phyloP scores from a whole-genome alignment of 192 early-diverging fungal species.

The Linnemannia elongata region DNA sequence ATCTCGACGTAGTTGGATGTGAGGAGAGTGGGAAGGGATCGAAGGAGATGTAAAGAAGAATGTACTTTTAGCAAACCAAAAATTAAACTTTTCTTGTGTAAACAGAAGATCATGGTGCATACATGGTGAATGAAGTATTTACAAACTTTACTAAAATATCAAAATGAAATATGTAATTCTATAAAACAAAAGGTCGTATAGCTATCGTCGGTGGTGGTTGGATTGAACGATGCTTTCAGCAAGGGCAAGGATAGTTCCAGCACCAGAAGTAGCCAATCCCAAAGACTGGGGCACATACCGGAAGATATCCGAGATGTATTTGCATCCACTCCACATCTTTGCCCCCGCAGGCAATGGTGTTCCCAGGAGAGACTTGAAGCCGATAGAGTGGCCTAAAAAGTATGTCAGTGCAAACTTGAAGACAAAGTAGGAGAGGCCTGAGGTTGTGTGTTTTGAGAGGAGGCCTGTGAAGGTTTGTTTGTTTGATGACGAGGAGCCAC shows the following conservation, averaged over 20 bases:
- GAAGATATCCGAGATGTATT: constrained; percentile 21
- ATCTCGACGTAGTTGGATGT: constrained; percentile 28
- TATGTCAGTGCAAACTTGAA: constrained; percentile 45
- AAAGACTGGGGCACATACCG: constrained; percentile 17
- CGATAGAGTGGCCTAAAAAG: constrained; percentile 9
- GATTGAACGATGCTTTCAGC: constrained; percentile 25
- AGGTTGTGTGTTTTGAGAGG: constrained; percentile 14
- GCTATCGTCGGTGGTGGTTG: neutral
- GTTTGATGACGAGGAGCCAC: neutral
- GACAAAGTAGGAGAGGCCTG: constrained; percentile 27
- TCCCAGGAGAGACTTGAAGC: neutral
- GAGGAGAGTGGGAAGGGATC: neutral
- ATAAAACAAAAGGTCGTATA: no score
- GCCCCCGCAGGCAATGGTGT: neutral
- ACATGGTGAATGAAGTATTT: neutral
- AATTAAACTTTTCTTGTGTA: no score
- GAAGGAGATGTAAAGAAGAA: no score
- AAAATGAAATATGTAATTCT: neutral
- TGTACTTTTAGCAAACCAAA: neutral
- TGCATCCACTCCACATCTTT: constrained; percentile 5
- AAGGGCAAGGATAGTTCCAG: constrained; percentile 18
- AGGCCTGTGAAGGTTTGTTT: constrained; percentile 1
- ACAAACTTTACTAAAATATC: neutral
- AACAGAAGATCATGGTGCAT: no score
- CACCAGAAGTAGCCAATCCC: constrained; percentile 15